A percentile compares a stretch with the other conserved stretches of the same genome.
These are phyloP conservation scores for Panaeolus papilionaceus DNA, from an alignment of 768 basidiomycete species.

Conservation along the genomic window DNA sequence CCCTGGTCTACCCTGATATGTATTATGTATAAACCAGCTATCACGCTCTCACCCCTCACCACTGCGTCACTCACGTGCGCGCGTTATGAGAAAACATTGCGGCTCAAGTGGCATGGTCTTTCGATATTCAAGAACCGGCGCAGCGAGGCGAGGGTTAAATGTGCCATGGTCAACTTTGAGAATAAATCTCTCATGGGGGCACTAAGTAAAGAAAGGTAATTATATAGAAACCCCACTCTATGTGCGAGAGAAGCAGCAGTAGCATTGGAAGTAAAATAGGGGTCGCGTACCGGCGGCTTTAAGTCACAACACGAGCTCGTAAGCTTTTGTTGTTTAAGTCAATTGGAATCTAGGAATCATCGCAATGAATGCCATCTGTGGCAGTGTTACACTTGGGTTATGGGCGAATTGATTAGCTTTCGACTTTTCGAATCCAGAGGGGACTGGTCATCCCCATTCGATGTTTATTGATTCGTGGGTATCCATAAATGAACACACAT, in stretches of 20 bases:
- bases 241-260: not conserved
- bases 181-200: constrained; percentile 3
- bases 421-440: not conserved
- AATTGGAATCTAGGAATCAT: not conserved
- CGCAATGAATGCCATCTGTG: not conserved
- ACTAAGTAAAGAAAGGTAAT: not conserved
- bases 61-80: not conserved
- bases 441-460: not conserved
- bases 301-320: not conserved
- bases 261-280: not conserved
- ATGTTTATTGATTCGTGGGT: not conserved
- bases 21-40: not conserved
- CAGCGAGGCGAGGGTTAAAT: not conserved
- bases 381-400: not conserved
- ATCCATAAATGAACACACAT: not conserved
- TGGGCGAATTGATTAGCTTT: constrained; percentile 5
- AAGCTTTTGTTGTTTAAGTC: not conserved
- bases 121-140: constrained; percentile 1
- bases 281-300: constrained; percentile 12
- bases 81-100: not conserved
- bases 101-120: constrained; percentile 7
- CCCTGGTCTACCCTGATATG: constrained; percentile 3
- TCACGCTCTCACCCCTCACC: constrained; percentile 1
- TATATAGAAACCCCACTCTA: constrained; percentile 9
- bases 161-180: not conserved